Evolutionary conservation across 495 filamentous ascomycete genomes (phyloP).

Genomic region (Aspergillus mulundensis): DNA sequence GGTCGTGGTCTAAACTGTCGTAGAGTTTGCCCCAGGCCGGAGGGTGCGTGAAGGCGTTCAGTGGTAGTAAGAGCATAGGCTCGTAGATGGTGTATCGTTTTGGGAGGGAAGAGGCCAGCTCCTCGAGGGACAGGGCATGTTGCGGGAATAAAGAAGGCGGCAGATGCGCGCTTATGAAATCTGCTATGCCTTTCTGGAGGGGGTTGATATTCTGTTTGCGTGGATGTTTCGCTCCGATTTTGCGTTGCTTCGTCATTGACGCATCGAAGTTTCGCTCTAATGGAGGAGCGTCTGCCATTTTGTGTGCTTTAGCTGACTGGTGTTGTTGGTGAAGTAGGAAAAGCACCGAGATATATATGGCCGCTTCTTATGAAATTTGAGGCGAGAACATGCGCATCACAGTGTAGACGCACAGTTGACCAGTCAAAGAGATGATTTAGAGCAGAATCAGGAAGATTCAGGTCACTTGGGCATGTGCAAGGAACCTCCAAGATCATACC

Average conservation of each 20-base stretch:
- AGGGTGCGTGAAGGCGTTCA: conserved; percentile 49
- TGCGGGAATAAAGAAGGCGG: conserved; percentile 11
- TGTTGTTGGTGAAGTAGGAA: too few species aligned
- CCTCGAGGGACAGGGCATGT: conserved; percentile 14
- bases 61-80: conserved; percentile 64
- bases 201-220: conserved; percentile 20
- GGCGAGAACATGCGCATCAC: too few species aligned
- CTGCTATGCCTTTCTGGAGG: conserved; percentile 30
- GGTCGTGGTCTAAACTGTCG: conserved; percentile 11
- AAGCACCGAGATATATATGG: too few species aligned
- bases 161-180: conserved; percentile 25
- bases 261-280: not conserved
- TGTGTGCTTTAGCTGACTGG: not conserved
- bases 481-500: too few species aligned
- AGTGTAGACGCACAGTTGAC: too few species aligned
- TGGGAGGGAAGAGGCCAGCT: conserved; percentile 40
- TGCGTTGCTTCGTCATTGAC: not conserved
- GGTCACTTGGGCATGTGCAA: too few species aligned
- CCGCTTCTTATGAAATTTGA: too few species aligned
- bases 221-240: conserved; percentile 9
- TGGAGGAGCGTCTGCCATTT: not conserved
- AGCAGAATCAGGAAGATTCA: too few species aligned
- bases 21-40: conserved; percentile 47
- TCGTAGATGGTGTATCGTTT: conserved; percentile 66
- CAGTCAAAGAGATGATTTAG: too few species aligned